Evolutionary conservation across 2,329 filamentous ascomycete species (phyloP), one percentile per base, ranked within the genome.

Genomic region (Xylariales sp.): DNA sequence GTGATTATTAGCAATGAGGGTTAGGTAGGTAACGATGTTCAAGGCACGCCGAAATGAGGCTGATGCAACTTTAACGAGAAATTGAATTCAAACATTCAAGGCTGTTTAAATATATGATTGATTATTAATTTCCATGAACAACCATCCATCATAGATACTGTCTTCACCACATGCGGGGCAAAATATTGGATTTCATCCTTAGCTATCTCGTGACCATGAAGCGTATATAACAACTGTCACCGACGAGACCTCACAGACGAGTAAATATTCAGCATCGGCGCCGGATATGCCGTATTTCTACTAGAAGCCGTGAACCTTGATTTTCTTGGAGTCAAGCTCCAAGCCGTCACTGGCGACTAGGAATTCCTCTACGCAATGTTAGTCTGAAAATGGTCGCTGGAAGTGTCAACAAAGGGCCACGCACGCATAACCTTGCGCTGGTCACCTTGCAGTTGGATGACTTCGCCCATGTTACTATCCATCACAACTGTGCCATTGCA

Each of bases 401-500:
- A 41, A 56, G 32, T 28, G 59, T 63, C 43, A 8, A 32, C 9
- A 39, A 58, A 41, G 55, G 46, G 18, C n/a, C 23, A 67, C 69
- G 36, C 36, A 71, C 69, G 93, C 81, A 97, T 93, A 89, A 97
- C 94, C 86, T 97, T 97, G 85, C 96, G 95, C 88, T 98, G 96
- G 83, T 99, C 96, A 79, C 96, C 96, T 84, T 98, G 96, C 79
- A 99, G 91, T 88, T 99, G 96, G 81, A 99, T 97, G 88, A 98
- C 95, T 88, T 98, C 94, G 82, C 95, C 95, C 93, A 97, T 97
- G 85, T 97, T 94, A 77, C 88, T 89, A 84, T 98, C 95, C 80
- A 89, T 90, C 84, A 98, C 94, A 82, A 97, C 97, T 86, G 94
- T 98, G 88, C 95, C 95, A 97, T 99, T 98, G 93, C 95, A 98